Base-by-base conservation (phyloP, 2,329 filamentous ascomycete species). In the Colletotrichum australisinense region DNA sequence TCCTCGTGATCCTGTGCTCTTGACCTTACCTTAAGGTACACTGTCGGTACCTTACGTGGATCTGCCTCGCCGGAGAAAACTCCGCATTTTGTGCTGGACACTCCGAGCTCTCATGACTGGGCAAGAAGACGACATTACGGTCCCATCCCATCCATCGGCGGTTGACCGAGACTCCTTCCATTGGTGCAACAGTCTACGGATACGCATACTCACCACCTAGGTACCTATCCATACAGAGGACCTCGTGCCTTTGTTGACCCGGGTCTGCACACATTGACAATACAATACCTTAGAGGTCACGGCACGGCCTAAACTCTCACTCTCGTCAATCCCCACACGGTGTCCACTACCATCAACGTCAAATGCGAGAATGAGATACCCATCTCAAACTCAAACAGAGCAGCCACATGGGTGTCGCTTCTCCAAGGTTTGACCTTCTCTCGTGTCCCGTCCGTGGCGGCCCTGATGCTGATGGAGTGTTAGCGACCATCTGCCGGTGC, bases 61-160 rank as follows among this genome's bases (percentile, higher is more conserved):
- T 28, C 8, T 52, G n/a, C 26, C 5, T 46, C 60, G 19, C 57
- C 69, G 69, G 69, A 71, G 63, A 72, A 58, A 62, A 72, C 64
- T 72, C 69, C 69, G 42, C 42, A 57, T 72, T 68, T 64, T 19
- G 57, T 57, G 24, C 64, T 57, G 56, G 69, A 63, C 57, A 56
- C 69, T 68, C 69, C 69, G 69, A 72, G 32, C n/a, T 52, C 38
- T 24, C 59, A 28, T 52, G 30, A 8, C 55, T 30, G 63, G 49
- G 56, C 49, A 55, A 49, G 57, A 42, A 65, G 52, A 30, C 16
- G 16, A 28, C 42, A 22, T 49, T n/a, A 49, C 42, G 19, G 42
- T 19, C 38, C 53, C 6, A 28, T n/a, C 60, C 53, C 6, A 28
- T 26, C 28, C 38, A 58, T 69, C 69, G 52, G 57, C 58, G 35